Base-by-base conservation (phyloP, 2,329 filamentous ascomycete species). In the Periconia sp. region DNA sequence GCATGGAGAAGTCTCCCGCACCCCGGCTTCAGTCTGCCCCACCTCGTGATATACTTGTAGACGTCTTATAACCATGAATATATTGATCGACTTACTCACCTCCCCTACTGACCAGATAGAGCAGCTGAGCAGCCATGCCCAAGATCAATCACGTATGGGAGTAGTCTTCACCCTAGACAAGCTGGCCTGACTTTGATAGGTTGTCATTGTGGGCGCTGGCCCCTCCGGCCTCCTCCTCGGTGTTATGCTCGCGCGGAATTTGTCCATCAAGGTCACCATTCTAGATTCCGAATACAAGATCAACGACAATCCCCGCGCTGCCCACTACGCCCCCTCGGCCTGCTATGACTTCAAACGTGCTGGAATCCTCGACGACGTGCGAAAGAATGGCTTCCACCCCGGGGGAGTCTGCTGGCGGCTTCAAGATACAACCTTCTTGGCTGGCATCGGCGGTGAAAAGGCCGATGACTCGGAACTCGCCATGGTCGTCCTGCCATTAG, bases 271-370 rank as follows among this genome's bases (percentile, higher is more conserved):
- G 21, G 76, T 80, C 30, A 76, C 76, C 17, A 71, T 84, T 16
- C 70, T 86, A 39, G 83, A 87, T 54, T 77, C 77, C 3, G 73
- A 77, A 2, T 61, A 73, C 18, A 70, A 77, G 40, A 72, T 85
- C 32, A 80, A 84, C 67, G 72, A 78, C 43, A 80, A 81, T 43
- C 83, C 83, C 0, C 80, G 83, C 19, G 83, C 83, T 11, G 80
- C 82, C 3, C 81, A 85, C 63, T 85, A 85, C 59, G 80, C 78
- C 3, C 73, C 79, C 0, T 75, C 81, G 1, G 82, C 81, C 1
- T 76, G 82, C 30, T 78, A 78, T 26, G 81, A 83, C 44, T 74
- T 87, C 35, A 60, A 71, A 28, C 75, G 79, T n/a, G 83, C 83
- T 0, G 83, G 83, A 1, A 75, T 86, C 9, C 67, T 85, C 13